These are phyloP conservation scores for Cyphellophora attinorum DNA, from an alignment of 2,329 filamentous ascomycete species.

Conservation along the genomic window DNA sequence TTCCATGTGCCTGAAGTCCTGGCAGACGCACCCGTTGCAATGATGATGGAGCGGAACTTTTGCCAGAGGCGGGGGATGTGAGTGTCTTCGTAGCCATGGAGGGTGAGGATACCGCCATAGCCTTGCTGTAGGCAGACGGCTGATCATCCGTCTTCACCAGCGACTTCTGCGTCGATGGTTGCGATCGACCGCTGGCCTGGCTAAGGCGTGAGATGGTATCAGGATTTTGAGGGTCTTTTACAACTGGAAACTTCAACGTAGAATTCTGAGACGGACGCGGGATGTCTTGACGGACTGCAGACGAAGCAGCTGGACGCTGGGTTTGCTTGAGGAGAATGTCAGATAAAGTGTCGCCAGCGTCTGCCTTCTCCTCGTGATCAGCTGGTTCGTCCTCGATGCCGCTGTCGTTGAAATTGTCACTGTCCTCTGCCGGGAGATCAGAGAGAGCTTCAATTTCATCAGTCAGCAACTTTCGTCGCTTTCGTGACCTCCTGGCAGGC, in stretches of 20 bases:
- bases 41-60: neutral
- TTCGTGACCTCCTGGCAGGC: conserved; percentile 6
- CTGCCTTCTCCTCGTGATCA: conserved; percentile 1
- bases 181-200: conserved; percentile 51
- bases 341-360: neutral
- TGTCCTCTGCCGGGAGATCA: conserved; percentile 4
- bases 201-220: conserved; percentile 56
- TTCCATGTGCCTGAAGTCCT: neutral
- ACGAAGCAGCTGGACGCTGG: neutral
- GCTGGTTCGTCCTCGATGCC: neutral
- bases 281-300: neutral
- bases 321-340: neutral
- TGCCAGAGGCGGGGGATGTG: neutral
- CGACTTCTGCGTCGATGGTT: conserved; percentile 24
- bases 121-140: neutral
- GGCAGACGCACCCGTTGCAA: neutral
- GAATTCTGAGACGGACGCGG: conserved; percentile 22
- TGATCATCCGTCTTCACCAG: neutral
- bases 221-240: conserved; percentile 65
- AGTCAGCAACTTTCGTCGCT: conserved; percentile 12
- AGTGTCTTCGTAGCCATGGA: conserved; percentile 2
- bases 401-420: conserved; percentile 2
- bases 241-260: conserved; percentile 59
- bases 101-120: neutral
- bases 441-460: conserved; percentile 14